Conservation (phyloP, 306 rosid species). For the Mimosa pudica region DNA sequence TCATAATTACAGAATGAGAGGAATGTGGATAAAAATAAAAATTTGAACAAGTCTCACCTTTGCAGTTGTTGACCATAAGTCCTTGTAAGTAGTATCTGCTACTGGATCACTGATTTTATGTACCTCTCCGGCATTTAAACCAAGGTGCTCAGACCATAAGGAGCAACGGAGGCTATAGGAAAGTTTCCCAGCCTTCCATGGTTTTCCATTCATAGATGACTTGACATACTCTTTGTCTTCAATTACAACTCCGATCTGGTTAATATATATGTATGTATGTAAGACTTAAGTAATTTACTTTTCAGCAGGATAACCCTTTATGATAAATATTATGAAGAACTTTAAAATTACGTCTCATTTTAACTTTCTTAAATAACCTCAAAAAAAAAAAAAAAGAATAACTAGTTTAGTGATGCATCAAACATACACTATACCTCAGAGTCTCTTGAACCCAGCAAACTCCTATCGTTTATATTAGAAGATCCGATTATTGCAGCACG, state of each 20-base stretch:
- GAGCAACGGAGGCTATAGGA: constrained; percentile 86
- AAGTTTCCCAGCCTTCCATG: constrained; percentile 91
- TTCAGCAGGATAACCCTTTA: background rate
- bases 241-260: constrained; percentile 78
- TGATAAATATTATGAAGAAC: background rate
- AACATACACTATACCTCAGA: constrained; percentile 71
- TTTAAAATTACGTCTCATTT: background rate
- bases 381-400: constrained; percentile 11
- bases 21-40: background rate
- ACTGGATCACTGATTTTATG: constrained; percentile 72
- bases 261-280: background rate
- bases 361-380: constrained; percentile 16
- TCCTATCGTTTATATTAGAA: constrained; percentile 92
- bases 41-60: constrained; percentile 55
- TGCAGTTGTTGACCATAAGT: constrained; percentile 87
- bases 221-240: constrained; percentile 81
- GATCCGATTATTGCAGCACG: constrained; percentile 83
- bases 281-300: constrained; percentile 16
- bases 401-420: background rate
- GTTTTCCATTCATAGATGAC: constrained; percentile 85
- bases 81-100: constrained; percentile 80
- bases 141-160: constrained; percentile 96
- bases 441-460: constrained; percentile 94
- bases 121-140: constrained; percentile 75
- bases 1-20: background rate